A percentile compares a stretch with the other conserved stretches of the same genome.
phyloP scores from a whole-genome alignment of 164 flowering plant genomes.

The Dillenia suffruticosa region DNA sequence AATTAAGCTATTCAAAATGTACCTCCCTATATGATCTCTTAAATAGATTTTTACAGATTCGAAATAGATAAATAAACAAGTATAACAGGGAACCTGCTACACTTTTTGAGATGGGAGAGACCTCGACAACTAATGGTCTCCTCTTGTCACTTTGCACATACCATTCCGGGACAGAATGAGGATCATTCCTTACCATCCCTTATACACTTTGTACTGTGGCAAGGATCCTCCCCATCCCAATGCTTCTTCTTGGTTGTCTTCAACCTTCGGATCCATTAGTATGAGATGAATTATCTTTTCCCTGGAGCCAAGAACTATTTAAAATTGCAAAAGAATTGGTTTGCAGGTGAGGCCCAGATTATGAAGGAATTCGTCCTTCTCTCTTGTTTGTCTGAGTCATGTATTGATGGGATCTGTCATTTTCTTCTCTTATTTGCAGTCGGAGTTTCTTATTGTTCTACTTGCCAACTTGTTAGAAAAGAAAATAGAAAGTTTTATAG shows the following conservation, averaged over 20 bases:
- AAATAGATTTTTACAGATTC: background rate
- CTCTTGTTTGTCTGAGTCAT: too few species aligned
- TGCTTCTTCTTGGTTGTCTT: slow-evolving; percentile 1
- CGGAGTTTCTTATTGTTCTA: too few species aligned
- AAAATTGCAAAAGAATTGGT: too few species aligned
- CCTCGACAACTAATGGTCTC: background rate
- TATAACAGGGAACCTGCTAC: slow-evolving; percentile 5
- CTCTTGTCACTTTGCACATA: slow-evolving; percentile 10
- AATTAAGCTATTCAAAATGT: too few species aligned
- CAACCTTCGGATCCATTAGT: background rate
- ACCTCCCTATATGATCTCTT: too few species aligned
- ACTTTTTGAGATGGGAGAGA: background rate
- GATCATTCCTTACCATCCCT: slow-evolving; percentile 20
- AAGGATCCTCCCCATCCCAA: slow-evolving; percentile 8
- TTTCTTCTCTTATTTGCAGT: too few species aligned
- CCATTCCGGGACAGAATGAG: slow-evolving; percentile 11
- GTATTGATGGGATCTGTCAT: too few species aligned
- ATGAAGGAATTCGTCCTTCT: too few species aligned
- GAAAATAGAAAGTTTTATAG: too few species aligned
- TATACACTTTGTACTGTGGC: slow-evolving; percentile 15
- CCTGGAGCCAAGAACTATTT: background rate
- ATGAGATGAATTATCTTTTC: background rate
- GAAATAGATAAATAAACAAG: too few species aligned
- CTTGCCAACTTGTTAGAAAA: too few species aligned
- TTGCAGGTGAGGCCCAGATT: too few species aligned